phyloP scores from a whole-genome alignment of 2,329 filamentous ascomycete genomes.

The Trichoderma afroharzianum region DNA sequence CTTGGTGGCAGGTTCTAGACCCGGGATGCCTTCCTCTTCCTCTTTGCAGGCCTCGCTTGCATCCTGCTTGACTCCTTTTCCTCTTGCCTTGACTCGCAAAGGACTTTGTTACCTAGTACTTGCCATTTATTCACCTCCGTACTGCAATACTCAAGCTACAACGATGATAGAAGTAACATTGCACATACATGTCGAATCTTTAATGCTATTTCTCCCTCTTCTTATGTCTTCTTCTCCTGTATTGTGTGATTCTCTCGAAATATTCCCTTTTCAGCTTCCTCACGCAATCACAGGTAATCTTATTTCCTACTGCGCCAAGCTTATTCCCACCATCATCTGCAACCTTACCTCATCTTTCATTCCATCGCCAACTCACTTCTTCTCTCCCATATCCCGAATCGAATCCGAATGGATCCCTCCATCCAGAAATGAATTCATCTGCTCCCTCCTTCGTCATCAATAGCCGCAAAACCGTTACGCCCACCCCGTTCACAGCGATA shows the following conservation, averaged over 20 bases:
- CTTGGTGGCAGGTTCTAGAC: background rate
- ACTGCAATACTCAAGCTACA: background rate
- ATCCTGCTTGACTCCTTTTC: background rate
- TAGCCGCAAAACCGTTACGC: background rate
- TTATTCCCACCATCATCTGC: background rate
- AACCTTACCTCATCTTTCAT: background rate
- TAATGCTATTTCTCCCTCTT: too few relatives aligned
- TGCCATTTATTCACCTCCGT: background rate
- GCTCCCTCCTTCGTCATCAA: background rate
- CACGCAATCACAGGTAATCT: background rate
- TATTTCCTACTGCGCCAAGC: background rate
- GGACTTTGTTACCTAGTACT: background rate
- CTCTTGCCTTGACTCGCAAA: background rate
- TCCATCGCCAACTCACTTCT: background rate
- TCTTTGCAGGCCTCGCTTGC: background rate
- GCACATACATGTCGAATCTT: background rate
- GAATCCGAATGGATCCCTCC: background rate
- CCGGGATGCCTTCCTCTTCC: background rate
- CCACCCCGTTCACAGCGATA: background rate
- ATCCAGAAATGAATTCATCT: background rate
- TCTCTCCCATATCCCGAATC: background rate
- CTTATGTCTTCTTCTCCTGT: background rate
- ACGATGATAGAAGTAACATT: background rate
- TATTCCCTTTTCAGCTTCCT: background rate
- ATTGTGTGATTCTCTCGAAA: background rate